Conservation (phyloP, 1,139 yeast species). For the Yamadazyma jaroonii region DNA sequence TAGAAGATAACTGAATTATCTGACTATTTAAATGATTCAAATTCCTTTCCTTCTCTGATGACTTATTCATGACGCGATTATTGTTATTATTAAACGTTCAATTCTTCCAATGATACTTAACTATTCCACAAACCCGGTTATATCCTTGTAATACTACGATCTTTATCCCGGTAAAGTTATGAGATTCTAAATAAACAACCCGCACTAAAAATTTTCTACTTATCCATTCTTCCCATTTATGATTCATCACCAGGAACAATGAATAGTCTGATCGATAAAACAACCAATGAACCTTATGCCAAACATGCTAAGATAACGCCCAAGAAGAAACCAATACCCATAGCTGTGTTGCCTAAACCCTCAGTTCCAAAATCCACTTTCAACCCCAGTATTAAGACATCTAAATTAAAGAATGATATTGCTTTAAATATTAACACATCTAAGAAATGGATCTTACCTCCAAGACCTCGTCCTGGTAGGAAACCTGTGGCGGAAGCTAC, state of each 20-base stretch:
- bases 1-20: conserved; percentile 60
- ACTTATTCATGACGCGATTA: neutral
- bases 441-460: conserved; percentile 63
- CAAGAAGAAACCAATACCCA: conserved; percentile 17
- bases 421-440: conserved; percentile 43
- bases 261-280: conserved; percentile 7
- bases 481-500: conserved; percentile 28
- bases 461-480: conserved; percentile 62
- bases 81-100: no score
- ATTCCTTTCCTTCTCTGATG: conserved; percentile 39
- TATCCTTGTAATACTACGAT: no score
- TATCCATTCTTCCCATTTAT: neutral
- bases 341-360: conserved; percentile 29
- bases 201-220: conserved; percentile 5
- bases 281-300: conserved; percentile 5
- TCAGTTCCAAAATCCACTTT: conserved; percentile 7
- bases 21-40: conserved; percentile 61
- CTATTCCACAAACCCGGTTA: no score
- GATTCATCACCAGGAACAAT: neutral
- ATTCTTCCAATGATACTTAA: no score
- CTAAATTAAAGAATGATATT: conserved; percentile 18
- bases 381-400: conserved; percentile 18
- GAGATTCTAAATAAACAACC: neutral
- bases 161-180: no score
- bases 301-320: conserved; percentile 41